Evolutionary conservation across 805 yeast species (phyloP), one percentile per base, ranked within the genome.

Genomic region (Candida methanosorbosa): DNA sequence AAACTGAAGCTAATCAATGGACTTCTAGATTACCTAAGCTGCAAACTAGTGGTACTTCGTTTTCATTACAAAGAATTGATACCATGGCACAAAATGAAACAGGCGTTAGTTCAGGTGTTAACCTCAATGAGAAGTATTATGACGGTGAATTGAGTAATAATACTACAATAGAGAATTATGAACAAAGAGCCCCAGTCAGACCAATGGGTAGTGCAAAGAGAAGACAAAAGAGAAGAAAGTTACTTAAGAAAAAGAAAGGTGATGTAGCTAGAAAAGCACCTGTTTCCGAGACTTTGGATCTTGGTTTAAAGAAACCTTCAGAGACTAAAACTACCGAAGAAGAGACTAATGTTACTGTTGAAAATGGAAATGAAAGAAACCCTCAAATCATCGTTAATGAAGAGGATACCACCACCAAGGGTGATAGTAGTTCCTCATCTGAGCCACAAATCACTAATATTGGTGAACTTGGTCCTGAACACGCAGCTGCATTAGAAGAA

Each of bases 51-150:
- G 82, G 87, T 7, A 72, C 88, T 20, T 76, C 92, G 1, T 77
- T 83, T 45, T 85, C 95, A 2, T 68, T 88, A 41, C 88, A 81
- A 39, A 71, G 94, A 49, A 72, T 86, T 30, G 96, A 86, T 50
- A 84, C 94, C 5, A 30, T 23, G 26, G 32, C 59, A 38, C 32
- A 48, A 43, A 16, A 44, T 43, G 24, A 49, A 37, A 4, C 9
- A 19, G 18, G 19, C 4, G 4, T 29, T 5, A 13, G 18, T 9
- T n/a, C 13, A 15, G 12, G 32, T 12, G 25, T 20, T 14, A 9
- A 20, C 9, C 8, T 11, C 23, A 25, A 16, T 6, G 25, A 21
- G 6, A 18, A 5, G 11, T n/a, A n/a, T n/a, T n/a, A n/a, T n/a
- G n/a, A n/a, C n/a, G 29, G 29, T 13, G 29, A 27, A 4, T 13